Percentiles rank a stretch among this genome's conserved stretches.
These are phyloP conservation scores for Sporothrix sp. DNA, from an alignment of 2,329 filamentous ascomycete genomes.

Conservation along the genomic window DNA sequence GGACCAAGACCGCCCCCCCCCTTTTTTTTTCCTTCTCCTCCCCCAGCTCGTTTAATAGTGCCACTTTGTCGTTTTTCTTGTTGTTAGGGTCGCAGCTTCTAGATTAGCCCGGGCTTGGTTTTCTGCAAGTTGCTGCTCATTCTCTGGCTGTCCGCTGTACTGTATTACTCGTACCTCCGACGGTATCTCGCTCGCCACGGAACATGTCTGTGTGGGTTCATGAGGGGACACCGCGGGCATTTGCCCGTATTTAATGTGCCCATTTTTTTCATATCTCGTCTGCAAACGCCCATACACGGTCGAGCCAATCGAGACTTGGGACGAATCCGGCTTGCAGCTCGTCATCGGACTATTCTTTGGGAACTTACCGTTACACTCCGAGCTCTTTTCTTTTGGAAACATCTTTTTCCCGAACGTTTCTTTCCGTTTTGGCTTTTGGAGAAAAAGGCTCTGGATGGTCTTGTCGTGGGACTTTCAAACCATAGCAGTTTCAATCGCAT, in stretches of 20 bases:
- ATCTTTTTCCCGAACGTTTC: neutral
- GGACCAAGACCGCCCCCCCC: neutral
- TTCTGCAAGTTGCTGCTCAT: neutral
- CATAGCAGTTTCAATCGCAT: no score
- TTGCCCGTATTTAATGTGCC: neutral
- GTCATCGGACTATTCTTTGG: neutral
- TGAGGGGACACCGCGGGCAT: neutral
- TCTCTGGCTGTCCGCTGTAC: neutral
- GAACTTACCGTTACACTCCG: neutral
- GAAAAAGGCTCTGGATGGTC: no score
- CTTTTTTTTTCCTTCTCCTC: neutral
- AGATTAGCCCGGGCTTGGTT: no score
- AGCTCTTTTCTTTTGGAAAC: neutral
- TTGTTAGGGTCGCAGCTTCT: neutral
- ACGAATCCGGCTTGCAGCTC: constrained; percentile 6
- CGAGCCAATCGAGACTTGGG: neutral
- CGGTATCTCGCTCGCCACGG: neutral
- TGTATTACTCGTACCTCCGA: neutral
- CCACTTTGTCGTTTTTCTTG: neutral
- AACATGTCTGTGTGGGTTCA: neutral
- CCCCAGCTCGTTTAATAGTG: neutral
- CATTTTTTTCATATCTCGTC: neutral
- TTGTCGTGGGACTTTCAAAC: no score
- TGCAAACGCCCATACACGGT: neutral
- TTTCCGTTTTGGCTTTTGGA: neutral